Base-by-base conservation (phyloP, 805 yeast species). In the Kuraishia molischiana region DNA sequence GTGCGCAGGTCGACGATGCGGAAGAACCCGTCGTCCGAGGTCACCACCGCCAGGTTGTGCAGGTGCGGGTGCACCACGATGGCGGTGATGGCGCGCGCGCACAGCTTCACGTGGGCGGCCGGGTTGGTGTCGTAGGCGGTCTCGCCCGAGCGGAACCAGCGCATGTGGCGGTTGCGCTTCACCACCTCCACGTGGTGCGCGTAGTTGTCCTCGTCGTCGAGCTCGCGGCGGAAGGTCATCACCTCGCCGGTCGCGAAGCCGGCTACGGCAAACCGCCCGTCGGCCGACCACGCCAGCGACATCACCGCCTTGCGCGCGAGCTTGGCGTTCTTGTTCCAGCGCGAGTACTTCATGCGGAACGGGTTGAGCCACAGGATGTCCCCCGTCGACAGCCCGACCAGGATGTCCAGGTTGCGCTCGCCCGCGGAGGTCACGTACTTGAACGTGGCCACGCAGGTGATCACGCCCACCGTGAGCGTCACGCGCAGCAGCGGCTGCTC, bases 181-280 rank as follows among this genome's bases (percentile, higher is more conserved):
- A 19, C 11, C 24, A 32, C 6, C 22, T 5, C 24, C 24, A 19
- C 15, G 4, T 18, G 22, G 15, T 18, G 15, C 13, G 6, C 32
- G 40, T 60, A 54, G n/a, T 37, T 14, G 19, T 62, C 67, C 26
- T 51, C 53, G 40, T 73, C 79, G 24, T 73, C 81, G 6, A 61
- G 53, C 14, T 66, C 71, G 36, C 77, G 58, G 46, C 72, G 71
- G 37, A 76, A 66, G 3, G 76, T 53, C 32, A 67, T 54, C 3
- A 79, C 58, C 36, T 75, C 74, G 2, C 90, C 90, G 56, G 79
- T 77, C 20, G 74, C 63, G 48, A 67, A 79, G 1, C 81, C 85
- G 2, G 70, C 80, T 10, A 72, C 59, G 11, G 79, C 68, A 42
- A 66, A 65, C 20, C 62, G 52, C 3, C 71, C 76, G 46, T 61